Base-by-base conservation (phyloP, 371 early-diverging fungal genomes). In the Coemansia sp. region DNA sequence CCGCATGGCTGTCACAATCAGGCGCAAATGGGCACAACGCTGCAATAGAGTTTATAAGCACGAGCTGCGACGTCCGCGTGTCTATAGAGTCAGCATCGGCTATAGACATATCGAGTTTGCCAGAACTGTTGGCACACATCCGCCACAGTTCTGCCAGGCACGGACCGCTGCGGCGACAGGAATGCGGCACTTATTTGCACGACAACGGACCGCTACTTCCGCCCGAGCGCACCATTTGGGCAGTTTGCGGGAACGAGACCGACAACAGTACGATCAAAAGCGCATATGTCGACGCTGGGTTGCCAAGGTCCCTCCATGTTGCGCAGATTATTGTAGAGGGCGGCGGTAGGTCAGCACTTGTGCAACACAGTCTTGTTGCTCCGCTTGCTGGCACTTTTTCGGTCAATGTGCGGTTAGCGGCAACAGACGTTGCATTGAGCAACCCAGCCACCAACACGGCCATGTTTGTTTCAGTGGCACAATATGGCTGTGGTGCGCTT, bases 261-360 rank as follows among this genome's bases (percentile, higher is more conserved):
- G 52, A 48, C 14, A 29, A 57, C 5, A n/a, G 27, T 2, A 21
- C 51, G 29, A 53, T 57, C n/a, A 21, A 40, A 4, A 51, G 24
- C 10, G 76, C 60, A 0, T 71, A 57, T 22, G 14, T 61, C 2
- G 59, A 52, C 3, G 47, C 72, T 4, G 76, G 76, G 8, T 58
- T 71, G 34, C 76, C 76, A 2, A 24, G 57, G 21, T 67, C 76
- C 0, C 51, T 75, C 13, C 64, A 64, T 47, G 54, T 75, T 6
- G 71, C 61, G 11, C 72, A 59, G 14, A 37, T 75, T 14, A 27
- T 31, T 2, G 50, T 67, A 0, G 52, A 67, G 7, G 45, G 60
- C 2, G 40, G 40, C 45, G 52, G 31, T 22, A 57, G 37, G 37
- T 60, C 71, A 2, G 65, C 71, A 7, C 53, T 34, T 7, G 53